Evolutionary conservation across 1,284 basidiomycete species (phyloP), one percentile per base, ranked within the genome.

Genomic region (Moesziomyces parantarcticus): DNA sequence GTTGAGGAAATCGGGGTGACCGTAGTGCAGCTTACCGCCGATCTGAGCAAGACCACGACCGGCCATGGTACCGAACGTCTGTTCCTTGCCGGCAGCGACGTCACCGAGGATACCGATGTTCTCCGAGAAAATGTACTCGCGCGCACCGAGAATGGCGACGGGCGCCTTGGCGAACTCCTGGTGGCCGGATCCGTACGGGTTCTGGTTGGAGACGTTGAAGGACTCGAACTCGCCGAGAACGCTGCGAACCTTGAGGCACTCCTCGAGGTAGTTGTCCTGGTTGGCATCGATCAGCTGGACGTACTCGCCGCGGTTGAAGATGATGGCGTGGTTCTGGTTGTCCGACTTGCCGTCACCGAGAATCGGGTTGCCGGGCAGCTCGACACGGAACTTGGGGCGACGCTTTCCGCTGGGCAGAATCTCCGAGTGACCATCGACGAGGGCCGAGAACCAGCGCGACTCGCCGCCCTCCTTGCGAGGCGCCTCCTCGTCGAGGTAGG

Each of bases 111-210:
- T 96, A 89, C 96, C 96, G 77, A 99, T 99, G 86, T 98, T 98
- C 87, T 99, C 97, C 51, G 97, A 99, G 87, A 99, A 99, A 85
- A 99, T 98, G 86, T 99, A 99, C 87, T 99, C 97, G 86, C 97
- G 90, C 21, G 96, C 94, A 85, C 97, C 96, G 69, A 99, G 92
- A 79, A 99, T 99, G 20, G 97, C 97, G 36, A 99, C 93, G 18
- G 96, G 96, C 50, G 92, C 86, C 77, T 90, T 90, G 84, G 89
- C 89, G 87, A 95, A 94, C 79, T 79, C 81, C 52, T 79, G 65
- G 47, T 84, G 79, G 40, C 82, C 83, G 36, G 96, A 92, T 21
- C 92, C 91, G 85, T 99, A 99, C 13, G 96, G 96, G 77, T 91
- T 94, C 86, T 92, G 90, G 72, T 88, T 90, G 11, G 93, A 92